Conservation (phyloP, 768 basidiomycete genomes). For the Boletus eberwhitei region DNA sequence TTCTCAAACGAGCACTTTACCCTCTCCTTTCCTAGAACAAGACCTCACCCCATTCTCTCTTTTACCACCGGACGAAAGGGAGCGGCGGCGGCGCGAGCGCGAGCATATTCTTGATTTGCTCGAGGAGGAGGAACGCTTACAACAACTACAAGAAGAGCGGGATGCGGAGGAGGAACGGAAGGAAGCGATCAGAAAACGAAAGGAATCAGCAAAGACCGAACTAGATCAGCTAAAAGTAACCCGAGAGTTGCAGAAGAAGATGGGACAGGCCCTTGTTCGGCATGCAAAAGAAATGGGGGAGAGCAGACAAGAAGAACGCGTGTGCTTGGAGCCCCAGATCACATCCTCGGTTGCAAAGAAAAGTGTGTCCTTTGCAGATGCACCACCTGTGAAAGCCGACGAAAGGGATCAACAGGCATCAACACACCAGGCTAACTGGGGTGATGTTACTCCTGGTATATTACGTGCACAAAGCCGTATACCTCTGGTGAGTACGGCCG, state of each 20-base stretch:
- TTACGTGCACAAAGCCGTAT: conserved; percentile 40
- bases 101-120: conserved; percentile 63
- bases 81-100: conserved; percentile 53
- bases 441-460: conserved; percentile 52
- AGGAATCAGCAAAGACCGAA: conserved; percentile 44
- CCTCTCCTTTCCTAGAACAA: conserved; percentile 35
- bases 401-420: conserved; percentile 8
- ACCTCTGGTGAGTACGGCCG: conserved; percentile 29
- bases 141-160: conserved; percentile 40
- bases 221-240: conserved; percentile 37
- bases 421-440: conserved; percentile 39
- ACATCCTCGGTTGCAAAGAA: conserved; percentile 47
- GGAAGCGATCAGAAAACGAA: conserved; percentile 50
- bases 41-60: conserved; percentile 45
- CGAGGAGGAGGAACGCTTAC: conserved; percentile 63
- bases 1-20: conserved; percentile 16
- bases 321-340: conserved; percentile 23
- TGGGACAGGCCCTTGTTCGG: conserved; percentile 65
- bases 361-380: conserved; percentile 61
- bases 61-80: conserved; percentile 45
- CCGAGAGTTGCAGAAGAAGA: conserved; percentile 66
- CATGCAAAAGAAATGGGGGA: conserved; percentile 39
- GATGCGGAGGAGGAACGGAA: conserved; percentile 40
- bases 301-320: conserved; percentile 27
- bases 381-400: conserved; percentile 22